Percentiles rank a stretch among this genome's conserved stretches.
These are phyloP conservation scores for Saturnispora saitoi DNA, from an alignment of 805 yeast genomes.

Conservation along the genomic window DNA sequence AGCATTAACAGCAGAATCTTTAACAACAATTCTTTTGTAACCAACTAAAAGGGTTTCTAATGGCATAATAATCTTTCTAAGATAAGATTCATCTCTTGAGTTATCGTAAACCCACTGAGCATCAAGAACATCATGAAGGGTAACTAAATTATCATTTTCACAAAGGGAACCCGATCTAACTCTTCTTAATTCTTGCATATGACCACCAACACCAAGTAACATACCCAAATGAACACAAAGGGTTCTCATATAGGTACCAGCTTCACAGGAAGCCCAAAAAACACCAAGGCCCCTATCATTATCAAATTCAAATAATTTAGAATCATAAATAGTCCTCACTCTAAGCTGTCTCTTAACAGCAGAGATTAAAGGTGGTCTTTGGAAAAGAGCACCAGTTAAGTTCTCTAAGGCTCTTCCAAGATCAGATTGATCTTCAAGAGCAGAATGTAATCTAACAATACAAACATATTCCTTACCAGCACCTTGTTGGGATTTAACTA, in stretches of 20 bases:
- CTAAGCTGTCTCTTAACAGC: conserved; percentile 99
- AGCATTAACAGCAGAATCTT: conserved; percentile 92
- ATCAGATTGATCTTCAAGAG: conserved; percentile 78
- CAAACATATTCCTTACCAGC: conserved; percentile 99
- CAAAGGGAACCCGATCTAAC: conserved; percentile 94
- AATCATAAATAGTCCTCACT: conserved; percentile 95
- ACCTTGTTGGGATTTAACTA: conserved; percentile 98
- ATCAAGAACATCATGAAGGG: conserved; percentile 94
- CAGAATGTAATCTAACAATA: conserved; percentile 91
- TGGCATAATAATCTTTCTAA: conserved; percentile 90
- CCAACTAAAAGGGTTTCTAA: conserved; percentile 89
- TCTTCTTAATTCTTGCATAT: conserved; percentile 99
- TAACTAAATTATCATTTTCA: conserved; percentile 86
- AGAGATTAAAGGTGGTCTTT: conserved; percentile 97
- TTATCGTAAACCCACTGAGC: conserved; percentile 98
- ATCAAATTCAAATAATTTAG: conserved; percentile 92
- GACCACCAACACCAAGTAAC: conserved; percentile 98
- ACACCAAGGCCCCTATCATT: conserved; percentile 95
- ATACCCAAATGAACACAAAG: conserved; percentile 98
- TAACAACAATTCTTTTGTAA: conserved; percentile 90
- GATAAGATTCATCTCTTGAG: conserved; percentile 91
- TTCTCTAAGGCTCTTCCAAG: conserved; percentile 83
- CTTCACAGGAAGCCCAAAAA: conserved; percentile 99
- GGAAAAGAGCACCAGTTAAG: conserved; percentile 97
- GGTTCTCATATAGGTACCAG: conserved; percentile 99